Evolutionary conservation across 2,329 filamentous ascomycete species (phyloP).

Genomic region (Thermothelomyces thermophilus): DNA sequence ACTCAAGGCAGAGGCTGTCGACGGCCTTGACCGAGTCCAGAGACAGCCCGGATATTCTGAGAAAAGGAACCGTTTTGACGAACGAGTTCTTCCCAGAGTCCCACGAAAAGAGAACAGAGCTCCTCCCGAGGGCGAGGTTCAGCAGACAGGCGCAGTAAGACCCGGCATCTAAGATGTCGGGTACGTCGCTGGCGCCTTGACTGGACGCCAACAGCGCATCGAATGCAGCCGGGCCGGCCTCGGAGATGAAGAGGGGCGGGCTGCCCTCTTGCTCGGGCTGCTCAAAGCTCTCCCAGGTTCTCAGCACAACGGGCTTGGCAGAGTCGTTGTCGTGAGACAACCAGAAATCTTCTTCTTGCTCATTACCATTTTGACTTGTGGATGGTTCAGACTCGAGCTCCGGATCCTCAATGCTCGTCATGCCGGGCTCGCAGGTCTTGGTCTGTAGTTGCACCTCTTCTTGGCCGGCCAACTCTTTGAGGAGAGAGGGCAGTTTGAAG

Average conservation of each 20-base stretch:
- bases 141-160: slow-evolving; percentile 53
- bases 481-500: slow-evolving; percentile 36
- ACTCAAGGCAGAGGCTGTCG: slow-evolving; percentile 40
- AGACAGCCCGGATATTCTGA: slow-evolving; percentile 53
- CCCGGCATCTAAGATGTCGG: slow-evolving; percentile 40
- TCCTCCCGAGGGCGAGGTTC: slow-evolving; percentile 61
- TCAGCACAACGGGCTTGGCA: slow-evolving; percentile 38
- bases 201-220: slow-evolving; percentile 52
- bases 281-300: slow-evolving; percentile 65
- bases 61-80: slow-evolving; percentile 36
- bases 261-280: slow-evolving; percentile 34
- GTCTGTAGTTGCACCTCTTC: slow-evolving; percentile 5
- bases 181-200: slow-evolving; percentile 32
- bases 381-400: neutral
- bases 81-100: slow-evolving; percentile 48
- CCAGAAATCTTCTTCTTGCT: slow-evolving; percentile 51
- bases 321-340: slow-evolving; percentile 32
- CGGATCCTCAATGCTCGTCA: neutral
- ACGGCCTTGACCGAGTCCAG: slow-evolving; percentile 42
- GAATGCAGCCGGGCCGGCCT: slow-evolving; percentile 59
- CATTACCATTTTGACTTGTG: slow-evolving; percentile 5
- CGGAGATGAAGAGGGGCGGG: slow-evolving; percentile 53
- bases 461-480: slow-evolving; percentile 19
- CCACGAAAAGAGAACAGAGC: slow-evolving; percentile 64
- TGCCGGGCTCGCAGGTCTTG: neutral